Conservation (phyloP, 768 basidiomycete genomes). For the Tylopilus sp. region DNA sequence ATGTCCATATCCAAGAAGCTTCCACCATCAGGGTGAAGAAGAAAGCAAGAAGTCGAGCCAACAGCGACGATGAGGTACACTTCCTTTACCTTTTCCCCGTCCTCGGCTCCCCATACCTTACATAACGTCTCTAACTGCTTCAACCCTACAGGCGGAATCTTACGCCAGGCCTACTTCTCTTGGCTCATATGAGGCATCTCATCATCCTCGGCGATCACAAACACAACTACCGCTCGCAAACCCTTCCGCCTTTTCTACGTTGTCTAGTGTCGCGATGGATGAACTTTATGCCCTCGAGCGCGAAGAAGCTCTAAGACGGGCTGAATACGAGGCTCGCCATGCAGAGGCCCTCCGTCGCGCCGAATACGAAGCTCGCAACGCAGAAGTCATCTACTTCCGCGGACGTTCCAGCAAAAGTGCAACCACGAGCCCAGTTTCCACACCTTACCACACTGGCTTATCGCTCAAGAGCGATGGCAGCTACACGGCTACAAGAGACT, state of each 20-base stretch:
- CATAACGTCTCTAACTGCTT: slow-evolving; percentile 21
- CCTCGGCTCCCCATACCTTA: slow-evolving; percentile 27
- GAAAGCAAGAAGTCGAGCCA: slow-evolving; percentile 75
- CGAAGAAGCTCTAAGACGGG: slow-evolving; percentile 76
- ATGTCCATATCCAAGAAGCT: slow-evolving; percentile 21
- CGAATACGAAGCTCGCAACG: slow-evolving; percentile 53
- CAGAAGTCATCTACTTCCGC: slow-evolving; percentile 40
- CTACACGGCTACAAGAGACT: slow-evolving; percentile 41
- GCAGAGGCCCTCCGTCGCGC: slow-evolving; percentile 65
- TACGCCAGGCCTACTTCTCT: slow-evolving; percentile 56
- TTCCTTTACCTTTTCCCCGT: slow-evolving; percentile 6
- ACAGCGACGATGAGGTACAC: slow-evolving; percentile 81
- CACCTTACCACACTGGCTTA: slow-evolving; percentile 33
- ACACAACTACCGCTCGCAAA: slow-evolving; percentile 27
- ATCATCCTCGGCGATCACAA: slow-evolving; percentile 28
- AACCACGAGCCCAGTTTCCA: slow-evolving; percentile 60
- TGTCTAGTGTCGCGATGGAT: slow-evolving; percentile 79
- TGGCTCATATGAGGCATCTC: slow-evolving; percentile 40
- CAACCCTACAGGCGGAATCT: slow-evolving; percentile 43
- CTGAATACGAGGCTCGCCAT: slow-evolving; percentile 81
- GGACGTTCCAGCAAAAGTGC: slow-evolving; percentile 56
- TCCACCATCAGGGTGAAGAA: slow-evolving; percentile 52
- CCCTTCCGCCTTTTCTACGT: slow-evolving; percentile 56
- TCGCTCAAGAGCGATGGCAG: slow-evolving; percentile 34
- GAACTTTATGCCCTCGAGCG: slow-evolving; percentile 88